Evolutionary conservation across 1,284 basidiomycete species (phyloP), one percentile per base, ranked within the genome.

Genomic region (Inonotus hispidus): DNA sequence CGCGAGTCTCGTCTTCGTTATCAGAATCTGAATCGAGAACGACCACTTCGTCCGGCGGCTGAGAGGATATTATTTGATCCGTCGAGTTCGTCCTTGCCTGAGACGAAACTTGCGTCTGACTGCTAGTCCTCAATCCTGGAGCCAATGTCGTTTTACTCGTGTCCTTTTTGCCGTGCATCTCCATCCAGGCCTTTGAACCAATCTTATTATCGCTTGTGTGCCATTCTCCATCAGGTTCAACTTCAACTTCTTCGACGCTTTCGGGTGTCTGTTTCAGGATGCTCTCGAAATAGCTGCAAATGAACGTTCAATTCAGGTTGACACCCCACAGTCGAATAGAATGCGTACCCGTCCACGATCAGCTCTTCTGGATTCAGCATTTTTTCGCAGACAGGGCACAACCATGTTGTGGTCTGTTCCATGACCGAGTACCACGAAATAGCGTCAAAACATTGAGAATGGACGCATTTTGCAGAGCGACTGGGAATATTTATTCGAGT

Each of bases 371-470:
- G 77, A 65, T 88, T 84, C 59, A 99, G 74, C 35, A 79, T 77
- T 69, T 85, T 88, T 72, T 92, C 92, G 74, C 97, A 99, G 41
- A 95, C 88, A n/a, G 97, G 96, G 72, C 97, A 99, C 43, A 89
- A 74, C 91, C 93, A 99, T 35, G 94, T 95, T 0, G 97, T 97
- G 4, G 95, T 96, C 74, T 93, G 90, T 69, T 96, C 92, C 84
- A 98, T 99, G 71, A 97, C 86, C 23, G 89, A 90, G 68, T 91
- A 94, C 93, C 95, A 99, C 55, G 91, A 93, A 21, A 82, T 81
- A 0, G 95, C 95, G 73, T 99, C 97, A 72, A 99, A 99, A 73
- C 97, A 99, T 69, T 97, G 93, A 1, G 92, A 78, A 72, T 99
- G 97, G 23, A 90, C 84, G 71, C 97, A 99, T 64, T 82, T 77